Evolutionary conservation across 106 monocot species (phyloP).

Genomic region (Dendrobium officinale): DNA sequence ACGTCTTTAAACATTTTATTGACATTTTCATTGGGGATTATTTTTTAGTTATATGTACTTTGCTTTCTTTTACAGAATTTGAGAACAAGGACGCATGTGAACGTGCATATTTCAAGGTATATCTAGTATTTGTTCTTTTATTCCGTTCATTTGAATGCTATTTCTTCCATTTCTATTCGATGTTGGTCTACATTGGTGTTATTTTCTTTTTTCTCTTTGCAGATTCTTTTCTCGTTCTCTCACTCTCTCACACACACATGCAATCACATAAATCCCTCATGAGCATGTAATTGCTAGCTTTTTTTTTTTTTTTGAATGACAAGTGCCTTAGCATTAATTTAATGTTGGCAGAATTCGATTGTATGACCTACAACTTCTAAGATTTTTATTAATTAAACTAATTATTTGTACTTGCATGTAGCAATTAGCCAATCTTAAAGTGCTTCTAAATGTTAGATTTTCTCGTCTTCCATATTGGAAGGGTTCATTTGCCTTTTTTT

Average conservation of each 20-base stretch:
- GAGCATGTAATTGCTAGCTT: neutral
- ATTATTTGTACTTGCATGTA: neutral
- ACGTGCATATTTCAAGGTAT: conserved; percentile 87
- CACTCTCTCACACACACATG: neutral
- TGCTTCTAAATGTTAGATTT: neutral
- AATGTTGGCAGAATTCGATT: no score
- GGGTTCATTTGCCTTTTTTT: neutral
- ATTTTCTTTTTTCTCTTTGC: neutral
- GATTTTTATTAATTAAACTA: no score
- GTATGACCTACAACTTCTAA: no score
- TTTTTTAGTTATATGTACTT: conserved; percentile 1
- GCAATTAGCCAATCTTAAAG: neutral
- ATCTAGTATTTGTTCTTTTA: neutral
- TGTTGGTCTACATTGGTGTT: neutral
- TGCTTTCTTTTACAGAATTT: conserved; percentile 51
- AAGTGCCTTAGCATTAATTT: no score
- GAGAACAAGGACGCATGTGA: conserved; percentile 77
- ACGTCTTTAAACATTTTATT: no score
- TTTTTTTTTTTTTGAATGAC: no score
- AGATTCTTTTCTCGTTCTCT: neutral
- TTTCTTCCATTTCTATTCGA: neutral
- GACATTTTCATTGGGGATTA: no score
- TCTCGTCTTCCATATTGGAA: neutral
- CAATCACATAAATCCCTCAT: neutral
- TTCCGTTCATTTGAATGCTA: neutral